These are phyloP conservation scores for Hsuehochloa calcarea DNA, from an alignment of 176 grass and related monocot genomes.

Conservation along the genomic window DNA sequence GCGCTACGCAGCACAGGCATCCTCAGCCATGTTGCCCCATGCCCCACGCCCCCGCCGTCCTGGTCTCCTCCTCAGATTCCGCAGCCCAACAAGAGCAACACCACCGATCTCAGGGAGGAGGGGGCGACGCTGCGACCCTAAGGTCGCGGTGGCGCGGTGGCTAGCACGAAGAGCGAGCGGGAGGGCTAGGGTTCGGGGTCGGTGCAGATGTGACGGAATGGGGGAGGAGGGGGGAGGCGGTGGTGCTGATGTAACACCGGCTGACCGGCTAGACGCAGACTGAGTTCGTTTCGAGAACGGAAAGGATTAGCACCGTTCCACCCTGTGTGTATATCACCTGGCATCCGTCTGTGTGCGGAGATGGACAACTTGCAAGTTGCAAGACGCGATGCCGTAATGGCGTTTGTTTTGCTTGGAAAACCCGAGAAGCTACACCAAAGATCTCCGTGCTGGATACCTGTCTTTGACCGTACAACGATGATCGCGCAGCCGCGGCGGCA, in stretches of 20 bases:
- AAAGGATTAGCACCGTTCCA: slow-evolving; percentile 3
- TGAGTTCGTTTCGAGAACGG: slow-evolving; percentile 19
- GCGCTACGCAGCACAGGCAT: slow-evolving; percentile 78
- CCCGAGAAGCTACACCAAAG: not conserved
- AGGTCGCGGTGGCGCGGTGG: slow-evolving; percentile 15
- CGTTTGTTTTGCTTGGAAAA: not conserved
- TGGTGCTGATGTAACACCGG: slow-evolving; percentile 41
- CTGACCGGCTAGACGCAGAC: slow-evolving; percentile 25
- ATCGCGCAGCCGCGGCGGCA: too few species aligned
- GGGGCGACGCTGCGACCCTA: slow-evolving; percentile 6
- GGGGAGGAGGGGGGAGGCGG: slow-evolving; percentile 12
- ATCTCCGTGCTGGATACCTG: not conserved
- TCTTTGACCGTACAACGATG: not conserved
- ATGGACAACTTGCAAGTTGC: not conserved
- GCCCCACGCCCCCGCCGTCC: slow-evolving; percentile 1
- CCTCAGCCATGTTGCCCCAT: slow-evolving; percentile 61
- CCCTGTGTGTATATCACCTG: not conserved
- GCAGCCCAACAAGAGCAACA: slow-evolving; percentile 8
- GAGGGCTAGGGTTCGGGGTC: slow-evolving; percentile 41
- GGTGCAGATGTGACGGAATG: slow-evolving; percentile 26
- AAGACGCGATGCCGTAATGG: not conserved
- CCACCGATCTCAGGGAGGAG: slow-evolving; percentile 46
- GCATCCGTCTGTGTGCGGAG: not conserved
- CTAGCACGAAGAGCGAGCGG: slow-evolving; percentile 22
- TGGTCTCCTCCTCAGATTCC: slow-evolving; percentile 31